Base-by-base conservation (phyloP, 352 stramenopile genomes). In the Pythium plurisporium region DNA sequence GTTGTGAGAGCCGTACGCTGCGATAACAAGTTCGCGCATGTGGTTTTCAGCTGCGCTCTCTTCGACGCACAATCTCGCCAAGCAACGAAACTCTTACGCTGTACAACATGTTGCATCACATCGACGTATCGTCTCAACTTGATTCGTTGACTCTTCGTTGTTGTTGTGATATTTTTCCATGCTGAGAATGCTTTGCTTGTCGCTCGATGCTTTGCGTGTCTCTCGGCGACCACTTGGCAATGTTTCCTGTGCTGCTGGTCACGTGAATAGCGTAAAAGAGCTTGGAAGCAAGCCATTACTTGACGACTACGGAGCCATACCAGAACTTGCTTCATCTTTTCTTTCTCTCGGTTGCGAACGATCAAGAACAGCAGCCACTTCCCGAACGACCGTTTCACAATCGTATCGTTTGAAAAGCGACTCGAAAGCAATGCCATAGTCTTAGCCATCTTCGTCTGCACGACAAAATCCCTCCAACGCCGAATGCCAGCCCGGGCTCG, bases 71-170 rank as follows among this genome's bases (percentile, higher is more conserved):
- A 82, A 0, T 43, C 55, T 0, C 36, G 41, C 79, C 74, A 89
- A 1, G 55, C 49, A 4, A 42, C 3, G 31, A 89, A 76, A 40
- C 66, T 74, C 33, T 64, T 70, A 9, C 37, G 61, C 59, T 87
- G 76, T 0, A 58, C 19, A 4, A 67, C 58, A 22, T 81, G 33
- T 27, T 82, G 70, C 38, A 81, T 59, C 36, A 76, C 17, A 11
- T 73, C 59, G 8, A 86, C 40, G 25, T 75, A 84, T 0, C 34
- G 37, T 8, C 15, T 36, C 6, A 86, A 62, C 40, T 70, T 77
- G n/a, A 25, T n/a, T 11, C 52, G 43, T 14, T 58, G 54, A 25
- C 34, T 15, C 5, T 31, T 36, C 5, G 27, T 44, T 1, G 55
- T 33, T 0, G 8, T 19, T 1, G 46, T 48, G 4, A 22, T 23